Conservation (phyloP, 1,139 yeast species). For the Saccharomycopsis hybrid region DNA sequence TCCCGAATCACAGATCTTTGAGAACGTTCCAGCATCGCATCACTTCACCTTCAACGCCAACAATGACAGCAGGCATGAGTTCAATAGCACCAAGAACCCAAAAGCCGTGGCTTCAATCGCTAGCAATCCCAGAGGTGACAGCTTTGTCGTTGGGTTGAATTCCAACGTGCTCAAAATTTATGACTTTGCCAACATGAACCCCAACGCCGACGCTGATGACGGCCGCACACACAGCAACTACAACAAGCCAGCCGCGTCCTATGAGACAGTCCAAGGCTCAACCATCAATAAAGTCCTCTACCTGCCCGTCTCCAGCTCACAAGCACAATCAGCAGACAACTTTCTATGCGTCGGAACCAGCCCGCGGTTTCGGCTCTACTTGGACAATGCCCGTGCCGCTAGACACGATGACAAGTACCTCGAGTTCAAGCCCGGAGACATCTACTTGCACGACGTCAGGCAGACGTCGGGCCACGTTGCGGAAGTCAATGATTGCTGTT, state of each 20-base stretch:
- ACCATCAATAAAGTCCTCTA: constrained; percentile 1
- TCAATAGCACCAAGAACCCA: not conserved
- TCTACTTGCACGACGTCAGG: constrained; percentile 2
- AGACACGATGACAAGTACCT: not conserved
- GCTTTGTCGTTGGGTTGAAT: constrained; percentile 7
- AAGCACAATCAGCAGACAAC: not conserved
- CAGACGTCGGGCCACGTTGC: constrained; percentile 7
- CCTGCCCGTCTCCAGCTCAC: constrained; percentile 5
- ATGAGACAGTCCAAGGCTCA: not conserved
- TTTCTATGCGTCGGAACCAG: not conserved
- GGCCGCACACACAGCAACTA: too few relatives aligned
- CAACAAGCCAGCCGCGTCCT: not conserved
- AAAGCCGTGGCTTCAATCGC: not conserved
- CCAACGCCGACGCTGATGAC: constrained; percentile 2
- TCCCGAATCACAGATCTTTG: not conserved
- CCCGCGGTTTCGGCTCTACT: constrained; percentile 3
- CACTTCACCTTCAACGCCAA: not conserved
- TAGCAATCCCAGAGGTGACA: not conserved
- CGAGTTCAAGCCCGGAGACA: constrained; percentile 7
- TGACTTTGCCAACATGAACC: not conserved
- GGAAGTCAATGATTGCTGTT: constrained; percentile 3
- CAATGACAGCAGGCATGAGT: not conserved
- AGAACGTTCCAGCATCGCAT: constrained; percentile 1
- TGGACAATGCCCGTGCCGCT: not conserved
- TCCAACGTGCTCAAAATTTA: not conserved